These are phyloP conservation scores for Suillus fuscotomentosus DNA, from an alignment of 768 basidiomycete species.

Conservation along the genomic window DNA sequence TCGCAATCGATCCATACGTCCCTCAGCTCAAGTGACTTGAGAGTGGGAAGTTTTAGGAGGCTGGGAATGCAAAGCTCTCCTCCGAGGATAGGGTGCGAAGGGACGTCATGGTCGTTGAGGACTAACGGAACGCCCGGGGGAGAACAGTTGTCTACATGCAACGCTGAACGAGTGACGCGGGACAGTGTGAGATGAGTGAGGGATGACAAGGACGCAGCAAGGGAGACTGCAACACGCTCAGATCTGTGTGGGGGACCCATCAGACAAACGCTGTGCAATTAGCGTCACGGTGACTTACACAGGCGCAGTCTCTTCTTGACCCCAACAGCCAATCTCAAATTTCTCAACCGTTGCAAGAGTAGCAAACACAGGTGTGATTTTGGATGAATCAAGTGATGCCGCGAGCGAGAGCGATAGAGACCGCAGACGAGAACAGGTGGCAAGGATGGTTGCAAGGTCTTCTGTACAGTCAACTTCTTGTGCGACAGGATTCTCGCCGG, in stretches of 20 bases:
- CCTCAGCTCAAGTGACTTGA: slow-evolving; percentile 59
- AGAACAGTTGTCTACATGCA: slow-evolving; percentile 57
- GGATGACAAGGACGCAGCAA: slow-evolving; percentile 57
- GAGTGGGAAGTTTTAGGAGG: slow-evolving; percentile 60
- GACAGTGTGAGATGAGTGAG: slow-evolving; percentile 58
- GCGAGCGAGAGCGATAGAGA: slow-evolving; percentile 28
- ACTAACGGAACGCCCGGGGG: slow-evolving; percentile 54
- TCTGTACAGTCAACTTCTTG: slow-evolving; percentile 39
- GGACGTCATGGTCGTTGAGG: slow-evolving; percentile 58
- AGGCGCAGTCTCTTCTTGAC: slow-evolving; percentile 33
- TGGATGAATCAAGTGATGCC: slow-evolving; percentile 18
- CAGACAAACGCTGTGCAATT: slow-evolving; percentile 9
- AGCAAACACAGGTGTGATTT: slow-evolving; percentile 21
- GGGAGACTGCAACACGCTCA: slow-evolving; percentile 67
- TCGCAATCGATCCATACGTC: slow-evolving; percentile 66
- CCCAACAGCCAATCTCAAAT: slow-evolving; percentile 23
- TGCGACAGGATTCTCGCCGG: slow-evolving; percentile 24
- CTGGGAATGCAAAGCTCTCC: slow-evolving; percentile 61
- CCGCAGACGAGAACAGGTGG: slow-evolving; percentile 44
- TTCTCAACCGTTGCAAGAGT: slow-evolving; percentile 17
- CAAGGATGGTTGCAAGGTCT: slow-evolving; percentile 49
- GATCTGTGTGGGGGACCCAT: slow-evolving; percentile 15
- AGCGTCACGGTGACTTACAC: slow-evolving; percentile 30
- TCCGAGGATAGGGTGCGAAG: slow-evolving; percentile 52
- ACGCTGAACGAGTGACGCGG: slow-evolving; percentile 60